Conservation (phyloP, 2,329 filamentous ascomycete species). For the Sporothrix inflata region DNA sequence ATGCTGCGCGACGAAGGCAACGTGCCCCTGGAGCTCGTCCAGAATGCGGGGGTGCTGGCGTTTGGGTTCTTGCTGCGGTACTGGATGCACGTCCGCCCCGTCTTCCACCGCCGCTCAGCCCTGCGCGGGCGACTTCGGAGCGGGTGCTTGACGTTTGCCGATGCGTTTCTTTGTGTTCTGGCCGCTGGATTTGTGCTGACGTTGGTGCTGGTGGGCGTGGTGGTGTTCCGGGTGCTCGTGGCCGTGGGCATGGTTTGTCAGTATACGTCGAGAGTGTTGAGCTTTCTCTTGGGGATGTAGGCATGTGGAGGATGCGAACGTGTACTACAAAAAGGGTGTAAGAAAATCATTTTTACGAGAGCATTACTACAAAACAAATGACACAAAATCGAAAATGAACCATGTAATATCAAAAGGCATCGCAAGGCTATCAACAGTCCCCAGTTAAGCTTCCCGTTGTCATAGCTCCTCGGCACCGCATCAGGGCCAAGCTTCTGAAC, state of each 20-base stretch:
- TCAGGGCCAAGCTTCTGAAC: neutral
- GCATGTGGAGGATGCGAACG: neutral
- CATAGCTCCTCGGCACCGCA: neutral
- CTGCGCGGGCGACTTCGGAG: conserved; percentile 39
- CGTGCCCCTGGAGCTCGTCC: conserved; percentile 13
- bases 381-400: neutral
- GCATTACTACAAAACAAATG: neutral
- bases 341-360: neutral
- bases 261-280: neutral
- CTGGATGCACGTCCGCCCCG: conserved; percentile 45
- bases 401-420: neutral
- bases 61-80: conserved; percentile 37
- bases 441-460: neutral
- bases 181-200: conserved; percentile 39
- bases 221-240: conserved; percentile 34
- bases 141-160: conserved; percentile 37
- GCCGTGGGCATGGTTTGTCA: conserved; percentile 15
- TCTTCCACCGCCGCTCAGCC: conserved; percentile 46
- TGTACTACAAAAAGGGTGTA: neutral
- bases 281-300: conserved; percentile 16
- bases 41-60: conserved; percentile 31
- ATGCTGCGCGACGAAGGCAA: neutral
- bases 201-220: conserved; percentile 33
- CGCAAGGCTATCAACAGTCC: neutral
- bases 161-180: conserved; percentile 37